Conservation (phyloP, 352 stramenopile genomes). For the Phytophthora agathidicida region DNA sequence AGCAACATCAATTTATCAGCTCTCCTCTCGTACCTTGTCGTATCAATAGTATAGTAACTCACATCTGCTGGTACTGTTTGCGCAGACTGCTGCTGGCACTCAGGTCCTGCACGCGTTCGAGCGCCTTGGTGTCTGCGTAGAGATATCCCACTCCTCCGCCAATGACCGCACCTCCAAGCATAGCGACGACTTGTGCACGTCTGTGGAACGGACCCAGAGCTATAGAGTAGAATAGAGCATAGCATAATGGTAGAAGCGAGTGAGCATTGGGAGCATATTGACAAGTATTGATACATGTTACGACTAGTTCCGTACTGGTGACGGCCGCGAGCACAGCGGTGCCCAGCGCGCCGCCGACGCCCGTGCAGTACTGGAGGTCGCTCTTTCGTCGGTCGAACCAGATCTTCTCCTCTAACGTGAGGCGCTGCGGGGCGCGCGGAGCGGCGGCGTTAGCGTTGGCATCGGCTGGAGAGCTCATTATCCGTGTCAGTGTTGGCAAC, state of each 20-base stretch:
- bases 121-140: constrained; percentile 74
- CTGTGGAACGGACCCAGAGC: constrained; percentile 71
- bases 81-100: constrained; percentile 76
- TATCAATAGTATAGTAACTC: constrained; percentile 6
- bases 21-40: not conserved
- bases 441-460: not conserved
- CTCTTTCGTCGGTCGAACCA: constrained; percentile 78
- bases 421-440: constrained; percentile 31
- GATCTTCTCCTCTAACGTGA: constrained; percentile 84
- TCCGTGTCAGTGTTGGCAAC: too few species aligned
- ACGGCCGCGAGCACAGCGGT: constrained; percentile 52
- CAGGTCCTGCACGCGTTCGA: constrained; percentile 76
- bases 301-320: constrained; percentile 65
- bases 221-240: constrained; percentile 18
- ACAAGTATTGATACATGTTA: not conserved
- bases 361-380: constrained; percentile 70
- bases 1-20: not conserved
- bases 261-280: not conserved
- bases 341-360: constrained; percentile 63
- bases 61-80: constrained; percentile 87
- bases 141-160: constrained; percentile 66
- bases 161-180: constrained; percentile 64
- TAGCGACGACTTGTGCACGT: constrained; percentile 64
- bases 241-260: too few species aligned
- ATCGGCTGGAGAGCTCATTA: constrained; percentile 21